Evolutionary conservation across 2,329 filamentous ascomycete species (phyloP), one percentile per base, ranked within the genome.

Genomic region (Cladorrhinum sp.): DNA sequence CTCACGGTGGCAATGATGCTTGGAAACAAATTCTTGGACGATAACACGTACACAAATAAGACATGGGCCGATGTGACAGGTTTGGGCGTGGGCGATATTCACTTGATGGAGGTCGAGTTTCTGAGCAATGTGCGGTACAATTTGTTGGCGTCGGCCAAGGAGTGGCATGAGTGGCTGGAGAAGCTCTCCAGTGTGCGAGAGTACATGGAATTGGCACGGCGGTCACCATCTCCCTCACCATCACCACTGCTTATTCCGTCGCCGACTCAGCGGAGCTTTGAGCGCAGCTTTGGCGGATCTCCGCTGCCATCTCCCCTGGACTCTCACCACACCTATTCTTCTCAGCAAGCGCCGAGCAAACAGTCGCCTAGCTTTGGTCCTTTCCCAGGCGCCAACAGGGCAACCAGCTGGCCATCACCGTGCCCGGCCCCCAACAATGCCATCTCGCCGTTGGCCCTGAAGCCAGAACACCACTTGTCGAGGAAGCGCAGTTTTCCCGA

Each of bases 101-200:
- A 99, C 73, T 90, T 97, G 50, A 99, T 99, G 95, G 95, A 99
- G 74, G 95, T 99, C n/a, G 95, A 99, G 74, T 99, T 99, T 70
- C 80, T 99, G 65, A 97, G 94, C 80, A 98, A 98, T 75, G 96
- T 99, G 88, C 87, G 94, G 70, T 99, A 98, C 76, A 92, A 91
- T 69, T 80, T 99, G 7, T 87, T 94, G 72, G 92, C 91, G 2
- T 96, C 93, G 2, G 88, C 92, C 71, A 82, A 86, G 57, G 86
- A 96, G 73, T 99, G 95, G 95, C 82, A 86, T 54, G 83, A 87
- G 58, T 98, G 95, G 95, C 87, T 97, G 70, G 79, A 81, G 64
- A 92, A 92, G 73, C 80, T 98, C 58, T 84, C 89, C 57, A 89
- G 88, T 66, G 97, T 97, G 72, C 87, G 88, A 66, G 86, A 88